A percentile compares a stretch with the other conserved stretches of the same genome.
phyloP scores from a whole-genome alignment of 2,329 filamentous ascomycete species.

The Trichoderma atrobrunneum region DNA sequence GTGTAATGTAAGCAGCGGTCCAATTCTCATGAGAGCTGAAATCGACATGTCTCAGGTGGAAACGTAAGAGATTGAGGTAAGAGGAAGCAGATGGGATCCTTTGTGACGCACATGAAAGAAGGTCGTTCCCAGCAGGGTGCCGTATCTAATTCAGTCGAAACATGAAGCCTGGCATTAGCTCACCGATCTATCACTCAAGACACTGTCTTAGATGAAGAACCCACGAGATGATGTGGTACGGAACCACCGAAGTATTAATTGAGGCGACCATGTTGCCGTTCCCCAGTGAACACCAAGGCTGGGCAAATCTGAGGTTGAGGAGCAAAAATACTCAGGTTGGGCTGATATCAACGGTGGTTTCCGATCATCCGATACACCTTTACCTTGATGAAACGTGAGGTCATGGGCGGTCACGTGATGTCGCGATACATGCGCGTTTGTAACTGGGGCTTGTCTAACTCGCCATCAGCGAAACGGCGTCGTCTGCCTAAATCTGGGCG shows the following conservation, averaged over 20 bases:
- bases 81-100: not conserved
- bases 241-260: constrained; percentile 60
- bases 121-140: constrained; percentile 79
- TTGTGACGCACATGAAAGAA: constrained; percentile 68
- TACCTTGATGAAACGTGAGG: not conserved
- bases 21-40: not conserved
- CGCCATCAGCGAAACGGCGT: not conserved
- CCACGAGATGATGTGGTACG: constrained; percentile 75
- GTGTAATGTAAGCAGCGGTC: not conserved
- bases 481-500: constrained; percentile 25
- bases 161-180: not conserved
- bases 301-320: not conserved
- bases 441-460: constrained; percentile 6
- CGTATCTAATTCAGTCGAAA: constrained; percentile 59
- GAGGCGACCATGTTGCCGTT: constrained; percentile 44
- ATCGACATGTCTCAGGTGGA: not conserved
- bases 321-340: not conserved
- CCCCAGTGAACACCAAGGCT: not conserved
- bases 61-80: not conserved
- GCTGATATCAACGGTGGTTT: not conserved
- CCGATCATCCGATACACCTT: not conserved
- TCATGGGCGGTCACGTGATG: constrained; percentile 31
- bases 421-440: constrained; percentile 31
- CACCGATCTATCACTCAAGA: not conserved
- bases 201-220: constrained; percentile 22